These are phyloP conservation scores for Stachybotrys chartarum DNA, from an alignment of 2,329 filamentous ascomycete genomes.

Conservation along the genomic window DNA sequence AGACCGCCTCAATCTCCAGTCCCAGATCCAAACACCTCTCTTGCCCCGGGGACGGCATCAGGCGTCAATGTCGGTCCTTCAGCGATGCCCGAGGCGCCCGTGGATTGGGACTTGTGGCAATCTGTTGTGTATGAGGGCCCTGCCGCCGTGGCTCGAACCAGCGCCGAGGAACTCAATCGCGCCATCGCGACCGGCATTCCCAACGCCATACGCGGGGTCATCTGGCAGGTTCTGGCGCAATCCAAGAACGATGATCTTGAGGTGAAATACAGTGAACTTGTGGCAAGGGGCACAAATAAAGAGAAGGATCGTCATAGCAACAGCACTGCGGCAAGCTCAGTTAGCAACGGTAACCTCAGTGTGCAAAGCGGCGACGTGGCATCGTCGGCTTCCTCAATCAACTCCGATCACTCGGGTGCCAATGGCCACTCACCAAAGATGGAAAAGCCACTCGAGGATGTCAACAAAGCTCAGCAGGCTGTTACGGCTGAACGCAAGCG, in stretches of 20 bases:
- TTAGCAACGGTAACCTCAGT: slow-evolving; percentile 47
- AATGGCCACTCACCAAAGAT: slow-evolving; percentile 51
- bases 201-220: slow-evolving; percentile 90
- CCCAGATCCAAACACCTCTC: slow-evolving; percentile 58
- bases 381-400: slow-evolving; percentile 80
- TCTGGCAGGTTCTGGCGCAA: slow-evolving; percentile 95
- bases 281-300: slow-evolving; percentile 73
- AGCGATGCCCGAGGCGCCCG: slow-evolving; percentile 61
- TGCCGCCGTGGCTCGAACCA: slow-evolving; percentile 78
- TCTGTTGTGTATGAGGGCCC: slow-evolving; percentile 91
- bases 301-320: slow-evolving; percentile 58
- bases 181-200: slow-evolving; percentile 93
- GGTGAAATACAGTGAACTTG: slow-evolving; percentile 74
- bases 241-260: slow-evolving; percentile 93
- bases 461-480: slow-evolving; percentile 57
- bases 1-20: slow-evolving; percentile 38
- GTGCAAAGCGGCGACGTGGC: slow-evolving; percentile 57
- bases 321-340: slow-evolving; percentile 41
- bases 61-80: slow-evolving; percentile 73
- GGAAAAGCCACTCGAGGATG: slow-evolving; percentile 56
- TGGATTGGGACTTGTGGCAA: slow-evolving; percentile 99
- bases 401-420: slow-evolving; percentile 65
- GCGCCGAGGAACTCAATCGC: slow-evolving; percentile 79
- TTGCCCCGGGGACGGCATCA: slow-evolving; percentile 80
- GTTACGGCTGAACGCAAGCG: slow-evolving; percentile 62